Evolutionary conservation across 306 rosid genomes (phyloP), one percentile per base, ranked within the genome.

Genomic region (Castanea mollissima): DNA sequence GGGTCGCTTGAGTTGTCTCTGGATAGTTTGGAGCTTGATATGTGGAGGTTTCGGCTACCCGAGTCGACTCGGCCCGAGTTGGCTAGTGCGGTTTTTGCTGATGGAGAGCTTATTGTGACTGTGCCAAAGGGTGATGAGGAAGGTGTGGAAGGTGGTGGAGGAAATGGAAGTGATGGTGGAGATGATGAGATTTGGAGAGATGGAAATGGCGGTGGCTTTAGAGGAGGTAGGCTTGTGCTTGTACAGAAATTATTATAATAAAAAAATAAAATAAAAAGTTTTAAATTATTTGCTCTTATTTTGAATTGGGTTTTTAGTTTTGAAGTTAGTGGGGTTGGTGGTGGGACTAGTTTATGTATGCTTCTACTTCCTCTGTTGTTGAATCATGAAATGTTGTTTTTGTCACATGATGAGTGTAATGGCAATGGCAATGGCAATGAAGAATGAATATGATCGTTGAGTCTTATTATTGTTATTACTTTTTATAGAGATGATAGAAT

Each of bases 21-120:
- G 51, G 98, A 96, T 38, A 94, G 89, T 55, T 89, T 96, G 0
- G 98, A 96, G 71, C 91, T 96, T 8, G 99, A 96, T 23, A 76
- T 91, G 89, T 96, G 99, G 99, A 90, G 99, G 91, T 93, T 96
- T 29, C 87, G 99, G 75, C 83, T 96, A 76, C 99, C 99, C 27
- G 98, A 93, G 70, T 84, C 97, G 18, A 96, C 99, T 2, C 73
- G 84, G 79, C 99, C 99, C 14, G 99, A 96, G 84, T 92, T 91
- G 4, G 99, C 97, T 0, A 96, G 96, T 41, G 99, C 97, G 15
- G 93, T 86, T 7, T 90, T 91, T 25, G 92, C 86, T 0, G 91
- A 91, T 13, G 99, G 99, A 0, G 99, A 93, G 80, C 97, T 96
- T 41, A 85, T 96, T 12, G 99, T 96, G 56, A 96, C 96, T 27